Conservation (phyloP, 148 eudicot species). For the Chenopodium suecicum region DNA sequence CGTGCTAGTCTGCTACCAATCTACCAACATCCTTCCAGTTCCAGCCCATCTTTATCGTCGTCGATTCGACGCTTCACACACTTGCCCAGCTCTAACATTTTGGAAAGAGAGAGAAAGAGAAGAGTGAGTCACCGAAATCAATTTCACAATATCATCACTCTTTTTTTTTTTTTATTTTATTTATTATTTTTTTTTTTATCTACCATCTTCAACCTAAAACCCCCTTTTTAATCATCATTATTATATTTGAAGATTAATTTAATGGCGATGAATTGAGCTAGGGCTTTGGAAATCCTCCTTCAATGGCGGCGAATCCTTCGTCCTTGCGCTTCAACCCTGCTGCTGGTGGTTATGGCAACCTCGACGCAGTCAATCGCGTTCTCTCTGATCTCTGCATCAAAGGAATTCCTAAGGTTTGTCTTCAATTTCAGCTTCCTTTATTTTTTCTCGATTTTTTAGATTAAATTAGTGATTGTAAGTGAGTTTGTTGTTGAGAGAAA, state of each 20-base stretch:
- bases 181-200: too few relatives aligned
- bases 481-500: background rate
- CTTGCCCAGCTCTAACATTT: background rate
- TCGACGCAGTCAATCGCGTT: conserved; percentile 74
- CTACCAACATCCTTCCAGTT: background rate
- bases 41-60: background rate
- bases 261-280: conserved; percentile 16
- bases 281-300: background rate
- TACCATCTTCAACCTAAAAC: conserved; percentile 17
- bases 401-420: conserved; percentile 68
- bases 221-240: background rate
- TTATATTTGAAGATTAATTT: too few relatives aligned
- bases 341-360: conserved; percentile 53
- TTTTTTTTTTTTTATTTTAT: too few relatives aligned
- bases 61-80: background rate
- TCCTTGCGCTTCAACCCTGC: conserved; percentile 57
- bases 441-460: background rate
- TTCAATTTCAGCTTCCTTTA: background rate
- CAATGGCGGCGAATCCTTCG: conserved; percentile 43
- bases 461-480: background rate
- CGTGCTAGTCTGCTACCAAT: too few relatives aligned
- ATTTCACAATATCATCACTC: too few relatives aligned
- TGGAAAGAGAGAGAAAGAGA: background rate
- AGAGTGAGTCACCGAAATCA: too few relatives aligned
- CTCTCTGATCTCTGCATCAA: conserved; percentile 81